Evolutionary conservation across 352 stramenopile genomes (phyloP).

Genomic region (Phytophthora fragariaefolia): DNA sequence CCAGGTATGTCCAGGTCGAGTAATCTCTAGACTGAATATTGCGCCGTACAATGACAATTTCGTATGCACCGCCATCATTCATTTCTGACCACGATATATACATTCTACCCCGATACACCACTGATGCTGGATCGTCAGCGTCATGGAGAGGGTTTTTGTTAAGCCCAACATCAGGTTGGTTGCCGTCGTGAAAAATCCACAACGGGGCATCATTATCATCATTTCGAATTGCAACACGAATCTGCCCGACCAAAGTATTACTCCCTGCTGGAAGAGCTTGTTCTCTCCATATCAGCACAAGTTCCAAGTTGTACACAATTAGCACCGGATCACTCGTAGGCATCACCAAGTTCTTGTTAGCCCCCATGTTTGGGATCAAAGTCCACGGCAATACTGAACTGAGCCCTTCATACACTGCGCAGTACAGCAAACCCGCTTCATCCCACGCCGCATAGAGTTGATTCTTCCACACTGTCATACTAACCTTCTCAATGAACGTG

Average conservation of each 20-base stretch:
- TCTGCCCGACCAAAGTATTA: slow-evolving; percentile 45
- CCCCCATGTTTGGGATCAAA: slow-evolving; percentile 67
- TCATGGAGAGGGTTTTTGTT: slow-evolving; percentile 59
- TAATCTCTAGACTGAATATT: slow-evolving; percentile 63
- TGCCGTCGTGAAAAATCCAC: slow-evolving; percentile 84
- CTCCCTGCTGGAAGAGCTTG: slow-evolving; percentile 23
- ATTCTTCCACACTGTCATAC: slow-evolving; percentile 50
- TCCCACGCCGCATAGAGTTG: slow-evolving; percentile 74
- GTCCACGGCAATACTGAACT: slow-evolving; percentile 48
- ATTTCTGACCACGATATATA: slow-evolving; percentile 71
- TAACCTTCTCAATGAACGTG: slow-evolving; percentile 61
- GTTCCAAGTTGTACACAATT: slow-evolving; percentile 62
- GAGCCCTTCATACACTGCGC: slow-evolving; percentile 61
- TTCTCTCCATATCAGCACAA: slow-evolving; percentile 75
- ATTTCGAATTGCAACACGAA: slow-evolving; percentile 64
- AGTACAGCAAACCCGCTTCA: slow-evolving; percentile 66
- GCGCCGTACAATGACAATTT: slow-evolving; percentile 54
- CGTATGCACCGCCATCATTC: slow-evolving; percentile 42
- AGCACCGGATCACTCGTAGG: slow-evolving; percentile 49
- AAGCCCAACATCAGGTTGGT: slow-evolving; percentile 42
- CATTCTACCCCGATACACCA: slow-evolving; percentile 61
- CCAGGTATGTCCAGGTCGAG: slow-evolving; percentile 62
- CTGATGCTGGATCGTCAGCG: slow-evolving; percentile 44
- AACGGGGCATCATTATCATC: slow-evolving; percentile 53
- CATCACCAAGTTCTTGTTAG: slow-evolving; percentile 65